phyloP scores from a whole-genome alignment of 768 basidiomycete genomes.

The Mycena galopus region DNA sequence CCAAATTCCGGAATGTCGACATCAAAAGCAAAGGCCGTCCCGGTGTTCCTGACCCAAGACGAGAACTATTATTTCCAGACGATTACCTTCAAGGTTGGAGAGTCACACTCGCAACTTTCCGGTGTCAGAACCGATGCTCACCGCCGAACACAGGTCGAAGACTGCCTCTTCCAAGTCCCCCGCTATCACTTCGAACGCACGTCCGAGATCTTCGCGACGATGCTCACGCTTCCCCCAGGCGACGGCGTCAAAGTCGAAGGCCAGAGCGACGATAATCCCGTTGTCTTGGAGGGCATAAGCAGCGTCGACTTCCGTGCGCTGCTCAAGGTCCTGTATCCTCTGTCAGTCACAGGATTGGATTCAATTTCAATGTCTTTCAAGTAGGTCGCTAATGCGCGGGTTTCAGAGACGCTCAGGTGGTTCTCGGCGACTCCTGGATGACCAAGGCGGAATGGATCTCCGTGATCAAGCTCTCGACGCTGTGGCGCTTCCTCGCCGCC shows the following conservation, averaged over 20 bases:
- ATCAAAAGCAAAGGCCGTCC: no score
- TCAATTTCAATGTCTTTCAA: background rate
- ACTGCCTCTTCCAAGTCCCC: slow-evolving; percentile 54
- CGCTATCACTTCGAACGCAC: slow-evolving; percentile 48
- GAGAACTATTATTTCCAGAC: background rate
- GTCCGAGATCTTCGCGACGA: slow-evolving; percentile 50
- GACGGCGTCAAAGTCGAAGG: slow-evolving; percentile 42
- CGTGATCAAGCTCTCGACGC: slow-evolving; percentile 46
- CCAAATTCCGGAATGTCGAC: no score
- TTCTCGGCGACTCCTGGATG: slow-evolving; percentile 1
- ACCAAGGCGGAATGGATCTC: slow-evolving; percentile 45
- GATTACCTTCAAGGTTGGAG: background rate
- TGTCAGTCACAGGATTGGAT: slow-evolving; percentile 36
- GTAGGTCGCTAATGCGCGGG: background rate
- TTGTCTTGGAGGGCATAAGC: slow-evolving; percentile 45
- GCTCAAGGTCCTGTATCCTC: slow-evolving; percentile 41
- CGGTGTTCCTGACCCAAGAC: no score
- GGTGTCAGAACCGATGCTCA: background rate
- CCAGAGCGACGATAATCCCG: slow-evolving; percentile 43
- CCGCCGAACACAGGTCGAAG: slow-evolving; percentile 48
- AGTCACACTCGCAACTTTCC: background rate
- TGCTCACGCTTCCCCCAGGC: slow-evolving; percentile 47
- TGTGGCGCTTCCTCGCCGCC: slow-evolving; percentile 47
- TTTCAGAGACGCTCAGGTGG: background rate
- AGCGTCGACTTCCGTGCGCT: slow-evolving; percentile 41